A percentile compares a stretch with the other conserved stretches of the same genome.
These are phyloP conservation scores for Vitis hybrid DNA, from an alignment of 177 flowering plant species.

Conservation along the genomic window DNA sequence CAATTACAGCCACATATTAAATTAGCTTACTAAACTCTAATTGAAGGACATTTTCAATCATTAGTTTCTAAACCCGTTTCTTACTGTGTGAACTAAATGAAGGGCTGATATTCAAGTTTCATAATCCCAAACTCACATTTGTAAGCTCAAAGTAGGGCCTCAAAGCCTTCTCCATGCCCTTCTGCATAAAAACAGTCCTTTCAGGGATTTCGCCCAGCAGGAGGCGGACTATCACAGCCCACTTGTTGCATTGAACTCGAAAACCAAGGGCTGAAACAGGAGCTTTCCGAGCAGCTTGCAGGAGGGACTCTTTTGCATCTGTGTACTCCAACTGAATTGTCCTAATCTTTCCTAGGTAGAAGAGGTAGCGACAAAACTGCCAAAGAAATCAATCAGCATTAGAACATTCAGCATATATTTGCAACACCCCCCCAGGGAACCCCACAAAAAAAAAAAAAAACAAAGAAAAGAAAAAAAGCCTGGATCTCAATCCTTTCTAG, in stretches of 20 bases:
- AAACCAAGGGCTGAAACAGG: constrained; percentile 73
- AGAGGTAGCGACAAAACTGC: constrained; percentile 73
- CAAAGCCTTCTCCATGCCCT: constrained; percentile 92
- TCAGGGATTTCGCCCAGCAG: constrained; percentile 96
- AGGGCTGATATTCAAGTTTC: neutral
- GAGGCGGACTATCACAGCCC: constrained; percentile 90
- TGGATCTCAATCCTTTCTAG: too few relatives aligned
- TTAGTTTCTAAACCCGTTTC: neutral
- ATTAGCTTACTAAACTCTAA: too few relatives aligned
- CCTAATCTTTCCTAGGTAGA: constrained; percentile 71
- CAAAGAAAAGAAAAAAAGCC: neutral
- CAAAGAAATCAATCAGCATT: constrained; percentile 7
- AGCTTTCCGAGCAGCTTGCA: constrained; percentile 82
- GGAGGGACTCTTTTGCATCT: constrained; percentile 58
- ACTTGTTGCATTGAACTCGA: constrained; percentile 80
- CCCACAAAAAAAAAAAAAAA: neutral
- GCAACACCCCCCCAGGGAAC: too few relatives aligned
- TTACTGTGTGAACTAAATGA: neutral
- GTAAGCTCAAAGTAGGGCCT: constrained; percentile 99
- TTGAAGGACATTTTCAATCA: too few relatives aligned
- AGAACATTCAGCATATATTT: neutral
- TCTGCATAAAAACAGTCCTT: constrained; percentile 95
- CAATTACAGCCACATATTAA: too few relatives aligned
- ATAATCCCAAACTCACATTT: constrained; percentile 60
- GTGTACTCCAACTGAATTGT: constrained; percentile 78